Evolutionary conservation across 768 basidiomycete species (phyloP).

Genomic region (Gymnopilus dilepis): DNA sequence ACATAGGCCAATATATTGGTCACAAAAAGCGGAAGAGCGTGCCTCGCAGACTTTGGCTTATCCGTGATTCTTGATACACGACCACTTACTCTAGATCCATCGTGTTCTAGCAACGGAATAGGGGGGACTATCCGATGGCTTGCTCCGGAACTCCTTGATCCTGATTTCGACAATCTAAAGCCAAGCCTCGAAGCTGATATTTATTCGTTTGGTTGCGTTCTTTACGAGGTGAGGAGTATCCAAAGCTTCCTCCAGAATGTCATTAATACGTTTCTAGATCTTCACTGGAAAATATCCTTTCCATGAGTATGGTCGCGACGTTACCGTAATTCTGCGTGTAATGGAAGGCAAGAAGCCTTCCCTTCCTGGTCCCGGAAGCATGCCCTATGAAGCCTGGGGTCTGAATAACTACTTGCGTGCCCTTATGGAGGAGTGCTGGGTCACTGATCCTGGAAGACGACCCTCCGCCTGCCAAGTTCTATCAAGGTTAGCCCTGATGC

Average conservation of each 20-base stretch:
- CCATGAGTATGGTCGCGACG: conserved; percentile 23
- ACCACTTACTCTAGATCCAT: conserved; percentile 22
- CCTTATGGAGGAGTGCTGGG: conserved; percentile 33
- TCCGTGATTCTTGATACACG: conserved; percentile 31
- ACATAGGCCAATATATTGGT: conserved; percentile 52
- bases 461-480: conserved; percentile 21
- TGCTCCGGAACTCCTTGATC: conserved; percentile 41
- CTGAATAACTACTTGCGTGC: conserved; percentile 28
- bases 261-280: conserved; percentile 23
- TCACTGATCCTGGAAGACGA: conserved; percentile 21
- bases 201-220: conserved; percentile 47
- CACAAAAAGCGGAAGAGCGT: conserved; percentile 43
- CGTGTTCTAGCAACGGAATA: conserved; percentile 25
- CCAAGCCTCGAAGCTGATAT: conserved; percentile 36
- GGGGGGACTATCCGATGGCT: conserved; percentile 41
- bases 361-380: conserved; percentile 15
- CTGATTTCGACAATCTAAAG: conserved; percentile 19
- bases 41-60: conserved; percentile 57
- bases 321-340: conserved; percentile 29
- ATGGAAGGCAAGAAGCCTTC: conserved; percentile 24
- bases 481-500: not conserved
- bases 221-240: conserved; percentile 32
- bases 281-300: conserved; percentile 34
- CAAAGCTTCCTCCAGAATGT: not conserved
- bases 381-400: conserved; percentile 18